Base-by-base conservation (phyloP, 305 asterid genomes). In the Solanum chacoense region DNA sequence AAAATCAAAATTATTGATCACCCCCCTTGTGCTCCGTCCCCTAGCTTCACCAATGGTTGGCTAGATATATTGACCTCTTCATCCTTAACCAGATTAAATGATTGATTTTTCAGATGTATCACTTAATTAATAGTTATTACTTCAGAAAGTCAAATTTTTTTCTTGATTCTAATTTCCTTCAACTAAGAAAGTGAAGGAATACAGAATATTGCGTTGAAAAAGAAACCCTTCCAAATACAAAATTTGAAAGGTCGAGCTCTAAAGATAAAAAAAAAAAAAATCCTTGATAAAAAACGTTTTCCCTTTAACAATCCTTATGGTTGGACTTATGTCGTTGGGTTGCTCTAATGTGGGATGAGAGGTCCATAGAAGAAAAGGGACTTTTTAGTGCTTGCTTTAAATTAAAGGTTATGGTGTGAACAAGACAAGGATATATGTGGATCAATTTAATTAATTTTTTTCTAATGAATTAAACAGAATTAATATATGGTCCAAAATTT, bases 401-500 rank as follows among this genome's bases (percentile, higher is more conserved):
- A 38, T 79, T 79, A 13, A 26, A 38, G 67, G 16, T 24, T 7
- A 26, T 40, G 85, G n/a, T 79, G 67, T 79, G 67, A 79, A 79
- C 63, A 79, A 40, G 85, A 79, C 67, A 40, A 34, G 18, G 18
- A 76, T 73, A 73, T 18, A 73, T 34, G 50, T 37, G 63, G 84
- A 78, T 24, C 32, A 36, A 35, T 12, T 36, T 78, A 42, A 28
- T 29, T 35, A 12, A 2, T 16, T 73, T 45, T 81, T 40, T 40
- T 11, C 34, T 69, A 69, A 13, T 69, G 10, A 5, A 8, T 42
- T n/a, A 29, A 81, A 45, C 18, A 81, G 4, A 36, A 22, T 11
- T 29, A 29, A 28, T 87, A 76, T 75, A 85, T 55, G 88, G 91
- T 67, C 45, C 55, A 59, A 79, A 81, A 75, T 81, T 86, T 84